Base-by-base conservation (phyloP, 179 eudicot species). In the Carnegiea gigantea region DNA sequence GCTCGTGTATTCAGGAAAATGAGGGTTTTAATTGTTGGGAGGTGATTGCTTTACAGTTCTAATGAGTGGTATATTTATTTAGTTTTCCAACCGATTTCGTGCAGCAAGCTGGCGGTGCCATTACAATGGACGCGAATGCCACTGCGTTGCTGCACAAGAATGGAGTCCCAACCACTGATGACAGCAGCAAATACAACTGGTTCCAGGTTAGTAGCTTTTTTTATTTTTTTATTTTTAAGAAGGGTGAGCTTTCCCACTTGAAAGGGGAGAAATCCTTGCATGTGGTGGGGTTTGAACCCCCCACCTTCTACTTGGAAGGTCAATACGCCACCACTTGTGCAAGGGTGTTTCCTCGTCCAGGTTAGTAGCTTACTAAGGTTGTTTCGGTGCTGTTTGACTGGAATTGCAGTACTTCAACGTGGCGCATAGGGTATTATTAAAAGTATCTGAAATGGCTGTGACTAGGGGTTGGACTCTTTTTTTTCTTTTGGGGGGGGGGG, bases 121-220 rank as follows among this genome's bases (percentile, higher is more conserved):
- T 97, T 82, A 86, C 79, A 28, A 86, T 97, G 97, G 98, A 97
- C 83, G 99, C 98, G 84, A 93, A 93, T 89, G 99, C 98, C 80
- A 97, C 94, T 76, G 91, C 99, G 53, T 82, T 78, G 51, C 77
- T 97, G 84, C 98, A 90, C 82, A 90, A 89, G 78, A 91, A 86
- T 68, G 90, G 90, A 75, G 88, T 93, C 83, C 83, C 88, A 76
- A 82, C 92, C 70, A 95, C 99, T 75, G 85, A 93, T 78, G 99
- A 97, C 83, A 89, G 85, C 77, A 89, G 83, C 92, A 97, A 97
- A 86, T 97, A 87, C 80, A 82, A 88, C 26, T 95, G 97, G 99
- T 87, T 86, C 86, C 79, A 92, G 98, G 99, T 97, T 49, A 74
- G 80, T 78, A 15, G 28, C 65, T 73, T 40, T 49, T 49, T 9